These are phyloP conservation scores for Saccharomyces pastorianus DNA, from an alignment of 1,139 yeast species.

Conservation along the genomic window DNA sequence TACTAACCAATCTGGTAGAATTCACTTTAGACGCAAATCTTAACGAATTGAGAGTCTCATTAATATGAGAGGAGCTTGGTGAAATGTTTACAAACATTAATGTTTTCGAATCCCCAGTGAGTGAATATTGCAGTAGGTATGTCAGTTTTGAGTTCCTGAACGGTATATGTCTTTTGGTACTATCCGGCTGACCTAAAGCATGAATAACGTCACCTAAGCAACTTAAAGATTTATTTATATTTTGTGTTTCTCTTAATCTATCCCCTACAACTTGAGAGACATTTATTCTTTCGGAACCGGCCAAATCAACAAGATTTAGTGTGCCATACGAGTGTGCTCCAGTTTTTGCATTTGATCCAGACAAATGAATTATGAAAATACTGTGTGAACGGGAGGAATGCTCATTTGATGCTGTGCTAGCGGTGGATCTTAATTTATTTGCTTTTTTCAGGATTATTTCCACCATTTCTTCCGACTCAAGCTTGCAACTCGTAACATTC, in stretches of 20 bases:
- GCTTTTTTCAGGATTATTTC: conserved; percentile 47
- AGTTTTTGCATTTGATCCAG: conserved; percentile 47
- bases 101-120: conserved; percentile 82
- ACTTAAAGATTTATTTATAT: conserved; percentile 82
- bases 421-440: conserved; percentile 59
- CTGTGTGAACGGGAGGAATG: conserved; percentile 70
- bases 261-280: conserved; percentile 74
- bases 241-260: conserved; percentile 76
- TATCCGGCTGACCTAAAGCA: conserved; percentile 45
- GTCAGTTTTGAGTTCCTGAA: conserved; percentile 61
- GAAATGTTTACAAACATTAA: conserved; percentile 90
- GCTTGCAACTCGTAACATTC: conserved; percentile 45
- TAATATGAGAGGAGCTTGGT: conserved; percentile 52
- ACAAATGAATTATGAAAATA: conserved; percentile 58
- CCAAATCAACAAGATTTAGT: conserved; percentile 70
- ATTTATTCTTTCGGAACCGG: conserved; percentile 82
- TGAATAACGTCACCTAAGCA: conserved; percentile 85
- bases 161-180: conserved; percentile 40
- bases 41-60: conserved; percentile 75
- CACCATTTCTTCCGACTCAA: conserved; percentile 47
- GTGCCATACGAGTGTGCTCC: conserved; percentile 51
- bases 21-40: conserved; percentile 85
- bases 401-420: conserved; percentile 74
- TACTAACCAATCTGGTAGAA: conserved; percentile 37
- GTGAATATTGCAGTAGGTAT: conserved; percentile 71